Base-by-base conservation (phyloP, 2,329 filamentous ascomycete species). In the Zelopaecilomyces penicillatus region DNA sequence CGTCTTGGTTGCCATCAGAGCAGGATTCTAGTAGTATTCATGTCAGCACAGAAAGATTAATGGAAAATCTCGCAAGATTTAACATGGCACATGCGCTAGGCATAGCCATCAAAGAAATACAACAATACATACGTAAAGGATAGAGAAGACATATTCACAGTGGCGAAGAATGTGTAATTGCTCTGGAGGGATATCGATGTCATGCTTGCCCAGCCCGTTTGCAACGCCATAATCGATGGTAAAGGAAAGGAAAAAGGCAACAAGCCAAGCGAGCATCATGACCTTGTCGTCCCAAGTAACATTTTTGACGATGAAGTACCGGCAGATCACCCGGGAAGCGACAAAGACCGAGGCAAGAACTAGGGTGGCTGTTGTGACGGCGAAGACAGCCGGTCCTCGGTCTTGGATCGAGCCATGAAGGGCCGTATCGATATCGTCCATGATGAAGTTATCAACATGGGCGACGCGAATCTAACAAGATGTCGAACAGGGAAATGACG, bases 1-100 rank as follows among this genome's bases (percentile, higher is more conserved):
- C 0, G 87, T 89, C 66, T 96, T 96, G 41, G 87, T 88, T 3
- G 85, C 82, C 87, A 95, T 94, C 45, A 95, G 72, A 4, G 87
- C 84, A 9, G 89, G 89, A 59, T 95, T 94, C 82, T 90, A n/a
- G 32, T 39, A 55, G 41, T 12, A 39, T 39, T 19, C 26, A 35
- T 9, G 28, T 3, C 27, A 29, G 30, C n/a, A 11, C 31, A 35
- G 28, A 37, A 31, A 31, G 12, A 10, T 10, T 7, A 37, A 8
- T 4, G 12, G 33, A 26, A 29, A 31, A 62, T 11, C 3, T 30
- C 19, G 19, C 19, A 19, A 19, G 19, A 19, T 19, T 19, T 19
- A 19, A 19, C 19, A 19, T 19, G 19, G 19, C 19, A 19, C 19
- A 19, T 19, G 19, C 19, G 19, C 19, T 19, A 19, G 19, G 19